Evolutionary conservation across 768 basidiomycete species (phyloP).

Genomic region (Suillus variegatus): DNA sequence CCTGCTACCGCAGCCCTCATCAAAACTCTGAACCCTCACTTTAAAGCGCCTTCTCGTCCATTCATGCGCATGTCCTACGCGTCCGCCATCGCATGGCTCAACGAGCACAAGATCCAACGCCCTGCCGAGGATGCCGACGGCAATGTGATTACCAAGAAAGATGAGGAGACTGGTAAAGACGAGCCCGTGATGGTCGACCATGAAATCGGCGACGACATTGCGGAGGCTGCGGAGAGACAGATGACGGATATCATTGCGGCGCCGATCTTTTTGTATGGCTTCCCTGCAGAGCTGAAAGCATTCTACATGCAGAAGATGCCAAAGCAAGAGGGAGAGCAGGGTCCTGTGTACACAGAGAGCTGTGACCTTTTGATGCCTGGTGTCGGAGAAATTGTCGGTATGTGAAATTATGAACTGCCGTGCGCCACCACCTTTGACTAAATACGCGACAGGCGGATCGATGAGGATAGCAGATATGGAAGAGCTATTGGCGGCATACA

Average conservation of each 20-base stretch:
- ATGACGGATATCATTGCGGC: slow-evolving; percentile 96
- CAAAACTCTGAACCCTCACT: slow-evolving; percentile 89
- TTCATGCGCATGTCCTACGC: slow-evolving; percentile 90
- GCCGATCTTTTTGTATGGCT: slow-evolving; percentile 91
- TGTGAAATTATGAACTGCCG: slow-evolving; percentile 25
- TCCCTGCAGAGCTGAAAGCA: slow-evolving; percentile 93
- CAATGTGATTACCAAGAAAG: slow-evolving; percentile 47
- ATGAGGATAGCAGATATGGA: slow-evolving; percentile 88
- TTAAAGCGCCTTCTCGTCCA: slow-evolving; percentile 76
- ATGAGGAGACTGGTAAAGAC: slow-evolving; percentile 51
- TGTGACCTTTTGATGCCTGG: slow-evolving; percentile 97
- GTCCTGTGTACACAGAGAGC: slow-evolving; percentile 82
- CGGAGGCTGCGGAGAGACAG: slow-evolving; percentile 95
- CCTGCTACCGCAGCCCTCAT: slow-evolving; percentile 75
- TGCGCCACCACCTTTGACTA: neutral
- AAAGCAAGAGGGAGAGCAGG: slow-evolving; percentile 43
- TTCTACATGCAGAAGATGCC: slow-evolving; percentile 97
- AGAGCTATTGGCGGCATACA: slow-evolving; percentile 88
- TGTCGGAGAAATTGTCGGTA: slow-evolving; percentile 98
- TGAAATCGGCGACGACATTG: slow-evolving; percentile 92
- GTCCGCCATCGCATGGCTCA: slow-evolving; percentile 93
- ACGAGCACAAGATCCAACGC: slow-evolving; percentile 86
- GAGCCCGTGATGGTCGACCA: slow-evolving; percentile 65
- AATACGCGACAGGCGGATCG: slow-evolving; percentile 58
- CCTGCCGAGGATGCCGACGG: slow-evolving; percentile 80